Evolutionary conservation across 148 eudicot species (phyloP).

Genomic region (Vaccinium darrowii): DNA sequence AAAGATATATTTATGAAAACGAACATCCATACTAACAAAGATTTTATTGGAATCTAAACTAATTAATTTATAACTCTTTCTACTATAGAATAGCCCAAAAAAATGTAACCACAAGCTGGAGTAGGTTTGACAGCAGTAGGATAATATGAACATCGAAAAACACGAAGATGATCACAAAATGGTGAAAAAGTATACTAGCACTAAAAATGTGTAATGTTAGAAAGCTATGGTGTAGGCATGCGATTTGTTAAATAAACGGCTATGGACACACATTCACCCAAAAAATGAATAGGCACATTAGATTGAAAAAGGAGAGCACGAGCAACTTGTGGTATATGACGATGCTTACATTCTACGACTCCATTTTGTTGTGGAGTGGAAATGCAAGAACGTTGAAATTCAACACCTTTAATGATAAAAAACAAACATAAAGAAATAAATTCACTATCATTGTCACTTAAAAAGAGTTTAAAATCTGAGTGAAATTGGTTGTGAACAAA

Average conservation of each 20-base stretch:
- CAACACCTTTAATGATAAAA: neutral
- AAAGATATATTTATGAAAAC: neutral
- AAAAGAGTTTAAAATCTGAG: neutral
- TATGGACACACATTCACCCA: neutral
- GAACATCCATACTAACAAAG: too few relatives aligned
- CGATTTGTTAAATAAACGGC: neutral
- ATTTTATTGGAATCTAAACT: too few relatives aligned
- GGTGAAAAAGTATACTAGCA: neutral
- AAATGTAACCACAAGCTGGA: too few relatives aligned
- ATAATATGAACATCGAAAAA: neutral
- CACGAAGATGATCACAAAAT: neutral
- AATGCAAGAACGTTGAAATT: neutral
- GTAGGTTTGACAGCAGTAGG: neutral
- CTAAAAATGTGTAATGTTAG: neutral
- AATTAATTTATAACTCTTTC: too few relatives aligned
- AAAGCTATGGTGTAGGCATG: neutral
- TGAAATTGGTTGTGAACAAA: neutral
- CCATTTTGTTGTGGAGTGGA: neutral
- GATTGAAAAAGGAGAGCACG: neutral
- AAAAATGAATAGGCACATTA: neutral
- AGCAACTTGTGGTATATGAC: neutral
- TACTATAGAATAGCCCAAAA: too few relatives aligned
- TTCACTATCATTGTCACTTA: neutral
- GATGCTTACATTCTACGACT: neutral
- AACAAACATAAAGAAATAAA: neutral